These are phyloP conservation scores for Annulohypoxylon bovei DNA, from an alignment of 495 filamentous ascomycete genomes.

Conservation along the genomic window DNA sequence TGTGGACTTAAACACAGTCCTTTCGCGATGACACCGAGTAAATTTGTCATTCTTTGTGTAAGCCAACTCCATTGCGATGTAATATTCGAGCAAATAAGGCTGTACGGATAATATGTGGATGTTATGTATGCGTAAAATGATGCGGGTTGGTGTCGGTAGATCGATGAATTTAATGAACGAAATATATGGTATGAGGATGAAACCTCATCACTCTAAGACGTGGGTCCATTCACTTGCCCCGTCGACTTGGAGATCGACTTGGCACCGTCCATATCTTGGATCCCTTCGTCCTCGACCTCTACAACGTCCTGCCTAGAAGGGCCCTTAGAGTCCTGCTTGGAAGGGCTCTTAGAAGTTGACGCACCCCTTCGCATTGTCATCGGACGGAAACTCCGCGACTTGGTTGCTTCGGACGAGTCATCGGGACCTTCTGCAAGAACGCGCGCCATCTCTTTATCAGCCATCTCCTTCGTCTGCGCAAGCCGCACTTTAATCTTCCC, in stretches of 20 bases:
- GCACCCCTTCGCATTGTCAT: constrained; percentile 47
- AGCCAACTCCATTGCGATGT: constrained; percentile 42
- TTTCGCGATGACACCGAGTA: constrained; percentile 2
- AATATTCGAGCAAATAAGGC: constrained; percentile 15
- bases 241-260: constrained; percentile 40
- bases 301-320: constrained; percentile 36
- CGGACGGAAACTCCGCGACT: constrained; percentile 47
- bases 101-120: not conserved
- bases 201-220: constrained; percentile 29
- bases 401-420: constrained; percentile 33
- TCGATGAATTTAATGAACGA: constrained; percentile 12
- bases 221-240: constrained; percentile 34
- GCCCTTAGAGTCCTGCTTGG: constrained; percentile 40
- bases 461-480: constrained; percentile 66
- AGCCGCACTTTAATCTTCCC: constrained; percentile 69
- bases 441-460: constrained; percentile 67
- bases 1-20: not conserved
- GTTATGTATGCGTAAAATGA: constrained; percentile 19
- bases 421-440: constrained; percentile 53
- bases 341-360: constrained; percentile 37
- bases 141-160: not conserved
- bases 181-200: constrained; percentile 1
- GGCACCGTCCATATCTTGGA: constrained; percentile 52
- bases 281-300: constrained; percentile 51
- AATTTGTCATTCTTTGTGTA: constrained; percentile 27